Conservation (phyloP, 2,329 filamentous ascomycete species). For the Hymenotorrendiella dingleyae region DNA sequence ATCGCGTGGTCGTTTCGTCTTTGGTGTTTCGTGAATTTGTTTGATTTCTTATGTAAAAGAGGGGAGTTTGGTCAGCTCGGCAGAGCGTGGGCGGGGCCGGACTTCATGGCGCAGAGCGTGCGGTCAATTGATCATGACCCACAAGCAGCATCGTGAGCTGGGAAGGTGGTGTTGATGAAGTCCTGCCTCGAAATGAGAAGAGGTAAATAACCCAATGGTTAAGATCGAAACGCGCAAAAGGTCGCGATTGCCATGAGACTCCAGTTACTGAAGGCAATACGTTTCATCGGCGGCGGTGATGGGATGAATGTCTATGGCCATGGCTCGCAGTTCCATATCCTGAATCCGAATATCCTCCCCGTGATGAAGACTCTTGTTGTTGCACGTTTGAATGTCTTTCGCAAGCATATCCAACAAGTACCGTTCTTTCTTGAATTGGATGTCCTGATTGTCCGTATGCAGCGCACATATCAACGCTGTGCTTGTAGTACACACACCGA, state of each 20-base stretch:
- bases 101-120: conserved; percentile 25
- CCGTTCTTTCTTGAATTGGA: conserved; percentile 56
- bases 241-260: conserved; percentile 29
- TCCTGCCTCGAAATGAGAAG: conserved; percentile 28
- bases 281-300: conserved; percentile 29
- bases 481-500: conserved; percentile 63
- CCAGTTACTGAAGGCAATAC: conserved; percentile 32
- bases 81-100: conserved; percentile 1
- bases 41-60: conserved; percentile 7
- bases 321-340: conserved; percentile 30
- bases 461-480: conserved; percentile 62
- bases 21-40: conserved; percentile 13
- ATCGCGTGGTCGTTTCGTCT: conserved; percentile 22
- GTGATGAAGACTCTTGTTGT: conserved; percentile 16
- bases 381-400: conserved; percentile 37
- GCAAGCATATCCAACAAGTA: conserved; percentile 67
- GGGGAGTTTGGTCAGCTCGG: background rate
- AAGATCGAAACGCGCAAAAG: conserved; percentile 28
- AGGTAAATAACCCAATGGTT: conserved; percentile 28
- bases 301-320: conserved; percentile 23
- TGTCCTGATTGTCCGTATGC: conserved; percentile 58
- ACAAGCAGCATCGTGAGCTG: conserved; percentile 29
- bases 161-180: conserved; percentile 27
- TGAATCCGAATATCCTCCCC: conserved; percentile 28
- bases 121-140: conserved; percentile 25